Percentiles rank a stretch among this genome's conserved stretches.
Conservation (phyloP, 345 rosid species). For the Citrus reticulata region DNA sequence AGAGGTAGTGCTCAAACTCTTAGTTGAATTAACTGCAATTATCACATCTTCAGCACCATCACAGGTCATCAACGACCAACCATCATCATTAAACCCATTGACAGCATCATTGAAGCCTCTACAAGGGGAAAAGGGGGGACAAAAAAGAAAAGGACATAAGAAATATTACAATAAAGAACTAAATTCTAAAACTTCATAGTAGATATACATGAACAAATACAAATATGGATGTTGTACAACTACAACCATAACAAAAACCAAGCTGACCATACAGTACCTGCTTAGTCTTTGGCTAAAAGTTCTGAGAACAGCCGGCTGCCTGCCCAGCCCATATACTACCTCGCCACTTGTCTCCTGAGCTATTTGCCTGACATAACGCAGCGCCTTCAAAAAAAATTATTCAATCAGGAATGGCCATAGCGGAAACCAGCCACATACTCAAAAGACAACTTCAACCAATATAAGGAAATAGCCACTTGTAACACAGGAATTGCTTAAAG, state of each 20-base stretch:
- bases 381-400: conserved; percentile 49
- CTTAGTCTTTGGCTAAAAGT: conserved; percentile 93
- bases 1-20: conserved; percentile 42
- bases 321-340: conserved; percentile 88
- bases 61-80: conserved; percentile 81
- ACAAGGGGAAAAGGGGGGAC: conserved; percentile 2
- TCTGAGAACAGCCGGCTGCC: conserved; percentile 94
- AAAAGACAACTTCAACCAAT: background rate
- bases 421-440: background rate
- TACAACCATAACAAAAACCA: background rate
- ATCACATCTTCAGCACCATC: conserved; percentile 94
- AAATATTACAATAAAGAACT: background rate
- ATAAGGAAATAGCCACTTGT: background rate
- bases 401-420: conserved; percentile 4
- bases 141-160: background rate
- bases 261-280: conserved; percentile 47
- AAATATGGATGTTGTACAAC: background rate
- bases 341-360: conserved; percentile 98
- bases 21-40: conserved; percentile 76
- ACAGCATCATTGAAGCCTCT: conserved; percentile 96
- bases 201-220: background rate
- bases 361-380: conserved; percentile 78
- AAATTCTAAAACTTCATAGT: background rate
- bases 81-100: conserved; percentile 91
- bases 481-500: background rate